A percentile compares a stretch with the other conserved stretches of the same genome.
These are phyloP conservation scores for Metschnikowia koreensis DNA, from an alignment of 805 yeast species.

Conservation along the genomic window DNA sequence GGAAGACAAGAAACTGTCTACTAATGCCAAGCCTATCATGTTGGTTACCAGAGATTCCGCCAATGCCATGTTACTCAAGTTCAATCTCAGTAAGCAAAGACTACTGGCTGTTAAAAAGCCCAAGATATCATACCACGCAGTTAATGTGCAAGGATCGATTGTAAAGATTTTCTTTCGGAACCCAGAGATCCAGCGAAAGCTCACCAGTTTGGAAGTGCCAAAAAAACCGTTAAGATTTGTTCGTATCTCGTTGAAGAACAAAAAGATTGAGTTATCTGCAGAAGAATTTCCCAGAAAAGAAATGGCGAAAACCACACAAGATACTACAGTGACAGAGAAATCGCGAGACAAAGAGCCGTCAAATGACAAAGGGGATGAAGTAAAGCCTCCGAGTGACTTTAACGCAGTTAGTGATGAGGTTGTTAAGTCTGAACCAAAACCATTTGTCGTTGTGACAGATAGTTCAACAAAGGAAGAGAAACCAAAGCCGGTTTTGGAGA, in stretches of 20 bases:
- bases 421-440: not conserved
- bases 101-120: slow-evolving; percentile 9
- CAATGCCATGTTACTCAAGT: slow-evolving; percentile 7
- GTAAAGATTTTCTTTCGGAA: slow-evolving; percentile 1
- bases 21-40: not conserved
- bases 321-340: not conserved
- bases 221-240: slow-evolving; percentile 2
- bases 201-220: not conserved
- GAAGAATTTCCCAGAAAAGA: slow-evolving; percentile 1
- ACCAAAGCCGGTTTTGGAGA: not conserved
- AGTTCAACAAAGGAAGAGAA: not conserved
- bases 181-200: not conserved
- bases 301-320: no score
- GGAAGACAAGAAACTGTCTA: not conserved
- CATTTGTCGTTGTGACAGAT: not conserved
- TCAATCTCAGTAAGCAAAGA: slow-evolving; percentile 14
- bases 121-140: not conserved
- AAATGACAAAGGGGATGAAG: not conserved
- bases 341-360: not conserved
- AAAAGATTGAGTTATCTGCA: not conserved
- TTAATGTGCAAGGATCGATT: not conserved
- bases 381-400: not conserved
- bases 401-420: not conserved
- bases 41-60: slow-evolving; percentile 10
- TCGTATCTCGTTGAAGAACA: slow-evolving; percentile 3